phyloP scores from a whole-genome alignment of 805 yeast genomes.

The Myxozyma neglecta region DNA sequence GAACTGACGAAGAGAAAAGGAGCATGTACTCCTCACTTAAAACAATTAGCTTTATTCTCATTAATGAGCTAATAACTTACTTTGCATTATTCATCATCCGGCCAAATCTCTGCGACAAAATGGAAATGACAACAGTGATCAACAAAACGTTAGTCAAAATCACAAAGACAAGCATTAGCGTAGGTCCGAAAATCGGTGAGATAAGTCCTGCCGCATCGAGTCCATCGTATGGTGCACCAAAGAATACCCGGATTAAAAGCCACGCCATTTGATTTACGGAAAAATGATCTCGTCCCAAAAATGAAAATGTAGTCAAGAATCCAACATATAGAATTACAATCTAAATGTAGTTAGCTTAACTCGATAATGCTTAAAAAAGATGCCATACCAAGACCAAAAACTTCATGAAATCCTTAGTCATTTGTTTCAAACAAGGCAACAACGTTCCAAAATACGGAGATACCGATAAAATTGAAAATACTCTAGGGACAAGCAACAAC shows the following conservation, averaged over 20 bases:
- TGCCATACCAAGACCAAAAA: conserved; percentile 30
- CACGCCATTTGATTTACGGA: conserved; percentile 38
- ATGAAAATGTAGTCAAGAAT: conserved; percentile 40
- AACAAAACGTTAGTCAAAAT: conserved; percentile 36
- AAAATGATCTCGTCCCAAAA: conserved; percentile 38
- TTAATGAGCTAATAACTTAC: background rate
- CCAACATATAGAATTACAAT: conserved; percentile 39
- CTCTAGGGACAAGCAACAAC: conserved; percentile 38
- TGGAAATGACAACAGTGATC: conserved; percentile 41
- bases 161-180: conserved; percentile 40
- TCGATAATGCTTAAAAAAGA: background rate
- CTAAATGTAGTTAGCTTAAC: background rate
- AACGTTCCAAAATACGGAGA: conserved; percentile 41
- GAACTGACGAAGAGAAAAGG: conserved; percentile 38
- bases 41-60: background rate
- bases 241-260: conserved; percentile 39
- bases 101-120: conserved; percentile 39
- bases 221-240: conserved; percentile 39
- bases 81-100: conserved; percentile 39
- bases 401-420: conserved; percentile 39
- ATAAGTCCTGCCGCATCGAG: conserved; percentile 39
- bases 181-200: conserved; percentile 38
- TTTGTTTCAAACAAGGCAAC: conserved; percentile 39
- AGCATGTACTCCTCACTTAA: conserved; percentile 38
- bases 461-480: conserved; percentile 38